Base-by-base conservation (phyloP, 169 alveolate species). In the Babesia microti region DNA sequence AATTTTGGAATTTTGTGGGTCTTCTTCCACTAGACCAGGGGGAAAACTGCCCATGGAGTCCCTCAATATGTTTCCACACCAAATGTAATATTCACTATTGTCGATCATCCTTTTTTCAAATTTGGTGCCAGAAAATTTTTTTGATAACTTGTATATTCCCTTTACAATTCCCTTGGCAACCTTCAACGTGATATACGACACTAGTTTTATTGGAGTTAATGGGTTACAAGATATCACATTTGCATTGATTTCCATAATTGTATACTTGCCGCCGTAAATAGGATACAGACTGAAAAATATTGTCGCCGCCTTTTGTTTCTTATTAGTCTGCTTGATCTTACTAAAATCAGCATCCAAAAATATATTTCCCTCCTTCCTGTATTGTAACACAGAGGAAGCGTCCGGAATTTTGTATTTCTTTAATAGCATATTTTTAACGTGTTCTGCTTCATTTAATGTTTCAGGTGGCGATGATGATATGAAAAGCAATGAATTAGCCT, bases 401-500 rank as follows among this genome's bases (percentile, higher is more conserved):
- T 60, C 68, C 12, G 27, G 35, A 5, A 61, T 33, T 1, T 68
- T 68, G 2, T 59, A 58, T 12, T 61, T 27, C 30, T 12, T 22
- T 17, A 61, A 21, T 15, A 52, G 17, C n/a, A n/a, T n/a, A n/a
- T n/a, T n/a, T 12, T 24, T 53, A 1, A 26, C 37, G 3, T 52
- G 27, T 23, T 53, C 47, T 5, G 29, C 56, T 11, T 61, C 74
- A 30, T 22, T 26, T 37, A 15, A 19, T 18, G 40, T 35, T 18
- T 51, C 58, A 12, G 74, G 74, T 27, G 74, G 74, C 15, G 35
- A 49, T 12, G 45, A 34, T 32, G 68, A 61, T 7, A 39, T 54
- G 24, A 61, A 29, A 2, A 61, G 44, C 30, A 52, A 51, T 37
- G 68, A 61, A 22, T 53, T 53, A 4, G 69, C 54, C 28, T 61